phyloP scores from a whole-genome alignment of 2,329 filamentous ascomycete species.

The Hortaea werneckii region DNA sequence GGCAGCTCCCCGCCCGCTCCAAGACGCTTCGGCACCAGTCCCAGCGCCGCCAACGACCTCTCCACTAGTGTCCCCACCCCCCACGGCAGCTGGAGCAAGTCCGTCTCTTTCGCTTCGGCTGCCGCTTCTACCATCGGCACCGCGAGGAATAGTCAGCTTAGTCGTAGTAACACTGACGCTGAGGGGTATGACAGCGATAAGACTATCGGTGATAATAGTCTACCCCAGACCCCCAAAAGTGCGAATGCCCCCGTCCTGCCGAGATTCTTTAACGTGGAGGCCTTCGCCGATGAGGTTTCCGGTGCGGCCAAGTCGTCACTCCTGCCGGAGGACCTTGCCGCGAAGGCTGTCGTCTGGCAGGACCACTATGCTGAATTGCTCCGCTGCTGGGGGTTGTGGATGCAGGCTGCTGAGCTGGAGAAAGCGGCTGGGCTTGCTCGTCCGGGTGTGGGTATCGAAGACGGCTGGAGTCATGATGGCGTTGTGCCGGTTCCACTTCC shows the following conservation, averaged over 20 bases:
- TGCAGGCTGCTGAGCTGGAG: constrained; percentile 47
- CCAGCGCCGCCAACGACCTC: constrained; percentile 15
- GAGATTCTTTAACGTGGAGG: constrained; percentile 46
- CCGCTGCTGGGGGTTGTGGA: constrained; percentile 47
- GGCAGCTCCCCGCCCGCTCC: constrained; percentile 21
- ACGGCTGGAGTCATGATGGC: neutral
- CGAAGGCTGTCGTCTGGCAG: constrained; percentile 44
- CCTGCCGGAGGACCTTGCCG: constrained; percentile 39
- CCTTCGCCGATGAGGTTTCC: constrained; percentile 42
- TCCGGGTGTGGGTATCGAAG: neutral
- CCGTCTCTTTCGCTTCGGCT: constrained; percentile 21
- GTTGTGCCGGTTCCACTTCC: neutral
- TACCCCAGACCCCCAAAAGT: constrained; percentile 23
- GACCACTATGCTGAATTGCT: constrained; percentile 49
- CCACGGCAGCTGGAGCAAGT: constrained; percentile 38
- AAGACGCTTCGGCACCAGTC: constrained; percentile 16
- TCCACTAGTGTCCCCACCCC: constrained; percentile 21
- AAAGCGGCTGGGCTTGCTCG: constrained; percentile 40
- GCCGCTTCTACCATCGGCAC: constrained; percentile 23
- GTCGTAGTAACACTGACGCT: constrained; percentile 16
- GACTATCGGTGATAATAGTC: constrained; percentile 27
- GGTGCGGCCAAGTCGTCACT: constrained; percentile 37
- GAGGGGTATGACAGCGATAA: constrained; percentile 24
- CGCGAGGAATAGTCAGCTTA: constrained; percentile 23
- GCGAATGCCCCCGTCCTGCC: constrained; percentile 32